These are phyloP conservation scores for Kodamaea laetipori DNA, from an alignment of 805 yeast species.

Conservation along the genomic window DNA sequence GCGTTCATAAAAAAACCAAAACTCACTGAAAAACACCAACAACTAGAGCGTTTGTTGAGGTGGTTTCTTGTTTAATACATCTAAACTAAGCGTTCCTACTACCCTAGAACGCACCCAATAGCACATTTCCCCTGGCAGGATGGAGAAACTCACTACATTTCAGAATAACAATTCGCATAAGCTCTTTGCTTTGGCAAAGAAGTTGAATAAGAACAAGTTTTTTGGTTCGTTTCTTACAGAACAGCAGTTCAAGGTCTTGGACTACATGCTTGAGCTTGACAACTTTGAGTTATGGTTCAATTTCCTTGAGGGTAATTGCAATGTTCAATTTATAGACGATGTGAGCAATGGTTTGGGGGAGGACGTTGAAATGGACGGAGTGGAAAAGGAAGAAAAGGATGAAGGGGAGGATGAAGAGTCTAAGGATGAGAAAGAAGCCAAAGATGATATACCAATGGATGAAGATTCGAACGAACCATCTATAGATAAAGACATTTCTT, in stretches of 20 bases:
- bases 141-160: conserved; percentile 44
- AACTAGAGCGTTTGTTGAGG: not conserved
- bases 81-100: not conserved
- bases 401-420: not conserved
- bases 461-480: too few relatives aligned
- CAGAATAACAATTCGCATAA: conserved; percentile 33
- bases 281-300: conserved; percentile 45
- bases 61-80: conserved; percentile 2
- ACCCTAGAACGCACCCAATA: not conserved
- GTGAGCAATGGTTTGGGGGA: conserved; percentile 17
- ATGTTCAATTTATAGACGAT: conserved; percentile 27
- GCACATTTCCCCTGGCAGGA: conserved; percentile 14
- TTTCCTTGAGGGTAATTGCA: conserved; percentile 45
- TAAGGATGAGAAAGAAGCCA: not conserved
- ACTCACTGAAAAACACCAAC: conserved; percentile 8
- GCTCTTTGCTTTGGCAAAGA: conserved; percentile 39
- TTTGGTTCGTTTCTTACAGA: conserved; percentile 48
- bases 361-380: not conserved
- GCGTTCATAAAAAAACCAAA: conserved; percentile 7
- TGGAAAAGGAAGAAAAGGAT: not conserved
- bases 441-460: not conserved
- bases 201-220: conserved; percentile 31
- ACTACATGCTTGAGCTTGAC: conserved; percentile 42
- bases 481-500: too few relatives aligned
- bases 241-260: conserved; percentile 56